Evolutionary conservation across 2,329 filamentous ascomycete genomes (phyloP).

Genomic region (Botrytis cinerea): DNA sequence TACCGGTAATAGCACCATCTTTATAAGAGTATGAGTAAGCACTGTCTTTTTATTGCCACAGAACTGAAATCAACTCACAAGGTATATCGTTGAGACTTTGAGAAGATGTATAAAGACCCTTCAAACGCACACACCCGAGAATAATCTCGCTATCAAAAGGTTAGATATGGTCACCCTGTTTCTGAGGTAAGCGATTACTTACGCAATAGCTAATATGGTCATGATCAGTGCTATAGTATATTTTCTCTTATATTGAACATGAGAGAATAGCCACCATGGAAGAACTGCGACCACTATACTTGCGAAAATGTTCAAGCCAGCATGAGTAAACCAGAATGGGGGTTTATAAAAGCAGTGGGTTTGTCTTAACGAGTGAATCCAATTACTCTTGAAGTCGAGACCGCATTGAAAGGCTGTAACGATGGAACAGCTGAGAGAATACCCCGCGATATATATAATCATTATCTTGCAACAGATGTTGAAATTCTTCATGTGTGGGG

Average conservation of each 20-base stretch:
- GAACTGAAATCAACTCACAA: slow-evolving; percentile 1
- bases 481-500: slow-evolving; percentile 25
- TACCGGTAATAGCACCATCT: slow-evolving; percentile 24
- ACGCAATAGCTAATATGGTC: slow-evolving; percentile 24
- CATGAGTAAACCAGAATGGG: slow-evolving; percentile 29
- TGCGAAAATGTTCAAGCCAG: slow-evolving; percentile 25
- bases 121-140: slow-evolving; percentile 11
- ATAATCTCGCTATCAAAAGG: background rate
- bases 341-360: slow-evolving; percentile 28
- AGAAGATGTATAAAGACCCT: slow-evolving; percentile 6
- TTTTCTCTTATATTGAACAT: slow-evolving; percentile 27
- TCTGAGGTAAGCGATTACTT: background rate
- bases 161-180: background rate
- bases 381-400: slow-evolving; percentile 25
- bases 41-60: background rate
- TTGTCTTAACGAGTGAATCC: slow-evolving; percentile 21
- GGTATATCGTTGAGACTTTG: background rate
- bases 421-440: slow-evolving; percentile 23
- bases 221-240: slow-evolving; percentile 24
- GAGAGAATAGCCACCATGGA: slow-evolving; percentile 26
- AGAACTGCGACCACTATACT: slow-evolving; percentile 22
- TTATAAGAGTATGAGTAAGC: slow-evolving; percentile 6
- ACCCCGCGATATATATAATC: slow-evolving; percentile 26
- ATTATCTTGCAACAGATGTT: slow-evolving; percentile 23
- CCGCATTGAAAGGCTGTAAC: slow-evolving; percentile 29